Percentiles rank a stretch among this genome's conserved stretches.
Conservation (phyloP, 2,329 filamentous ascomycete genomes). For the Cladosporium sp. region DNA sequence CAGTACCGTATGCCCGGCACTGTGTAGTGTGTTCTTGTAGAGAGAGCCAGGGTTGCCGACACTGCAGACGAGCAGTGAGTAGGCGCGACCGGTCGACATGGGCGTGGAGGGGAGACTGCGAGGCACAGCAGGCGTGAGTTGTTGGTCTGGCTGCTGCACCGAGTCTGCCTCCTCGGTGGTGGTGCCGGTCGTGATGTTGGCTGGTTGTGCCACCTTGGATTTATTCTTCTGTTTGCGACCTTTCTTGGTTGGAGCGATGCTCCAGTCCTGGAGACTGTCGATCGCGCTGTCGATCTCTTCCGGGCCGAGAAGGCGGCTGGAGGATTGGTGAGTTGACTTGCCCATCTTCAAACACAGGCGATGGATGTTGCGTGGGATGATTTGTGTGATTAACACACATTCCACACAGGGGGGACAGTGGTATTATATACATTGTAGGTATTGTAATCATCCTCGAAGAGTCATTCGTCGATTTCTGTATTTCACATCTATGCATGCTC, state of each 20-base stretch:
- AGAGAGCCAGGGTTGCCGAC: constrained; percentile 73
- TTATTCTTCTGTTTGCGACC: neutral
- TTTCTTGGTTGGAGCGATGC: neutral
- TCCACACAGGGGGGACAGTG: too few relatives aligned
- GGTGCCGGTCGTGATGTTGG: neutral
- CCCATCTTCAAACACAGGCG: too few relatives aligned
- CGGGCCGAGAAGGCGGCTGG: too few relatives aligned
- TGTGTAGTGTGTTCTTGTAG: constrained; percentile 77
- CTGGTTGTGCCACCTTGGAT: too few relatives aligned
- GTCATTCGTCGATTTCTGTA: too few relatives aligned
- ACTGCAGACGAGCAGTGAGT: constrained; percentile 70
- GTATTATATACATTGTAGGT: too few relatives aligned
- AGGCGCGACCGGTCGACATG: constrained; percentile 27
- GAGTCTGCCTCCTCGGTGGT: neutral
- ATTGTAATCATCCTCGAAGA: too few relatives aligned
- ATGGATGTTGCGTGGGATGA: too few relatives aligned
- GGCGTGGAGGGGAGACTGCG: constrained; percentile 12
- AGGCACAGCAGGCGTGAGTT: neutral
- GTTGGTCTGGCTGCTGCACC: neutral
- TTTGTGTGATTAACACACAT: too few relatives aligned
- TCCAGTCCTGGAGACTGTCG: too few relatives aligned
- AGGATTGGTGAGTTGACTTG: too few relatives aligned
- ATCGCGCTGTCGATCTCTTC: neutral
- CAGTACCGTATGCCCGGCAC: constrained; percentile 77
- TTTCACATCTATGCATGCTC: too few relatives aligned